Evolutionary conservation across 2,329 filamentous ascomycete species (phyloP).

Genomic region (Botrytis byssoidea): DNA sequence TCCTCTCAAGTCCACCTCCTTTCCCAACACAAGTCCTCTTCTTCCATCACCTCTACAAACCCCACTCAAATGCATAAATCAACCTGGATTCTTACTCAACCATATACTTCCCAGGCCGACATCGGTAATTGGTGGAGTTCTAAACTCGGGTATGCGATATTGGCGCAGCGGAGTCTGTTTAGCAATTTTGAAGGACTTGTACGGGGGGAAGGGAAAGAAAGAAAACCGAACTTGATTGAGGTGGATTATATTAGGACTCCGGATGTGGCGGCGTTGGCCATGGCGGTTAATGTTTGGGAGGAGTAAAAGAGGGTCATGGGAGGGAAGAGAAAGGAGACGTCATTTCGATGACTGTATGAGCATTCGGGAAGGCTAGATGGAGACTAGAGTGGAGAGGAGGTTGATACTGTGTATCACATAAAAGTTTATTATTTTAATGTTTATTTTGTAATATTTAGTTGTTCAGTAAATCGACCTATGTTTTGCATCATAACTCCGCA

Average conservation of each 20-base stretch:
- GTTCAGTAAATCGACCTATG: background rate
- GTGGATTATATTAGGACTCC: conserved; percentile 1
- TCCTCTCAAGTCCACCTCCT: background rate
- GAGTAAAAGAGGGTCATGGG: too few species aligned
- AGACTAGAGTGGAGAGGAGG: background rate
- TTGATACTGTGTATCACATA: background rate
- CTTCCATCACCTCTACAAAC: background rate
- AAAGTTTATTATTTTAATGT: background rate
- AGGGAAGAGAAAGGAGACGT: background rate
- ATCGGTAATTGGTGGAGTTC: background rate
- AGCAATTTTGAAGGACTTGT: background rate
- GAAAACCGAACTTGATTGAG: conserved; percentile 7
- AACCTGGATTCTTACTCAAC: background rate
- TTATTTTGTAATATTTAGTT: background rate
- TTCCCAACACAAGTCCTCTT: background rate
- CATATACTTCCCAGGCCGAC: background rate
- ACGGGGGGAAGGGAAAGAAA: background rate
- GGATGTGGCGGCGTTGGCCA: conserved; percentile 1
- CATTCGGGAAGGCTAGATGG: background rate
- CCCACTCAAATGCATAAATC: background rate
- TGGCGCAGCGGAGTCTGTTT: background rate
- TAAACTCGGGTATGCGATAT: background rate
- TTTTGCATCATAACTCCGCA: background rate
- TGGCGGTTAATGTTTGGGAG: conserved; percentile 3
- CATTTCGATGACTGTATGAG: background rate